Base-by-base conservation (phyloP, 1,139 yeast genomes). In the Candida sp. region DNA sequence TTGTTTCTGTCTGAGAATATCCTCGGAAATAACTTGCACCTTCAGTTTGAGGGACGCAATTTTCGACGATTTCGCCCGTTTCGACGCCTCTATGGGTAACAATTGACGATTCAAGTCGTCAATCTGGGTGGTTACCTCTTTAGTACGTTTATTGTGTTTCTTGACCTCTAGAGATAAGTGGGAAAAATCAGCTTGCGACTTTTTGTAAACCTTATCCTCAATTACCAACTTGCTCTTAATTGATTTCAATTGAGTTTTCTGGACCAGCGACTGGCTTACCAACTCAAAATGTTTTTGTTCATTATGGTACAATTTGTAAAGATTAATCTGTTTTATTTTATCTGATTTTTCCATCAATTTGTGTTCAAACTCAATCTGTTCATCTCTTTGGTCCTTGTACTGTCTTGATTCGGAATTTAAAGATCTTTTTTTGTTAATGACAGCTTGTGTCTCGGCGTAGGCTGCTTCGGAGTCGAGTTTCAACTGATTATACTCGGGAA, bases 361-460 rank as follows among this genome's bases (percentile, higher is more conserved):
- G 35, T 68, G 63, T 51, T 84, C 87, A 57, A 83, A 90, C 43
- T 74, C 69, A 47, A 84, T 86, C 42, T 87, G 88, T 59, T 88
- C 95, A 5, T 68, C 70, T 54, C 84, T 73, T 58, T 90, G 96
- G 47, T 82, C 91, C 52, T 81, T 82, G 56, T 88, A 88, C 51
- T 87, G 91, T 57, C 80, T 86, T 40, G 89, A 76, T 58, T 91
- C 97, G 25, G 85, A 80, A 54, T 80, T 84, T 42, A 87, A 72
- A 36, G 86, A 79, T 56, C 95, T 79, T 63, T 85, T 85, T 51
- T 84, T 79, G 36, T 89, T 79, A 51, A 87, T 82, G 5, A 86
- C 80, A 12, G 81, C 72, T 21, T 84, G 77, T 1, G 93, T 75
- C 7, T 75, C 71, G 47, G 84, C 87, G 44, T 79, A 85, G 0